Evolutionary conservation across 2,329 filamentous ascomycete species (phyloP), one percentile per base, ranked within the genome.

Genomic region (Myriosclerotinia scirpicola): DNA sequence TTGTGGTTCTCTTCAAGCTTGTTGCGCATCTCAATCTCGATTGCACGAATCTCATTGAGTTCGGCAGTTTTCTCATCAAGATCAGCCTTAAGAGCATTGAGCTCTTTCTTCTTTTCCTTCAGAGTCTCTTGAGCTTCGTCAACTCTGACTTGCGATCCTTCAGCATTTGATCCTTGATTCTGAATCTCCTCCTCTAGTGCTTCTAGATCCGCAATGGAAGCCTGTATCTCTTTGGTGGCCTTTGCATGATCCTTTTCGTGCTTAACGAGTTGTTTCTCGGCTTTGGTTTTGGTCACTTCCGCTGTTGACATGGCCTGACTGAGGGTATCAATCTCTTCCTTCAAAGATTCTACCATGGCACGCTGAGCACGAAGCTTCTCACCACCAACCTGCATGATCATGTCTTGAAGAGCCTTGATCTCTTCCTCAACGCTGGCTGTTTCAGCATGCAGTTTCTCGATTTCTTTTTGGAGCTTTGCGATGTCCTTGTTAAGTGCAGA

Each of bases 11-110:
- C 94, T 75, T 98, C 95, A 1, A 99, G 88, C 80, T 96, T 96
- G 79, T 98, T 98, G 70, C 91, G 90, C 93, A 98, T 97, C 79
- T 99, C 95, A 69, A 99, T 97, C 78, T 99, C 95, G 3, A 90
- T 82, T 0, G 92, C 93, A 12, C 94, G 87, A 0, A 90, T 96
- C 75, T 92, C 90, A 75, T 98, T 97, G 66, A 98, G 84, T 76
- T 96, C 92, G 0, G 88, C 81, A 1, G 87, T 90, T 82, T 93
- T 96, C 73, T 91, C 88, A 71, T 99, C 94, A 14, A 98, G 84
- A 73, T 97, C 91, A 5, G 85, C 81, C 80, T 98, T 99, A 66
- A 98, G 79, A 12, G 85, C 82, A 56, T 88, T 84, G 3, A 99
- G 84, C 76, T 95, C 91, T 71, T 90, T 86, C 78, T 92, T 96